These are phyloP conservation scores for Hondaea fermentalgiana DNA, from an alignment of 108 stramenopile genomes.

Conservation along the genomic window DNA sequence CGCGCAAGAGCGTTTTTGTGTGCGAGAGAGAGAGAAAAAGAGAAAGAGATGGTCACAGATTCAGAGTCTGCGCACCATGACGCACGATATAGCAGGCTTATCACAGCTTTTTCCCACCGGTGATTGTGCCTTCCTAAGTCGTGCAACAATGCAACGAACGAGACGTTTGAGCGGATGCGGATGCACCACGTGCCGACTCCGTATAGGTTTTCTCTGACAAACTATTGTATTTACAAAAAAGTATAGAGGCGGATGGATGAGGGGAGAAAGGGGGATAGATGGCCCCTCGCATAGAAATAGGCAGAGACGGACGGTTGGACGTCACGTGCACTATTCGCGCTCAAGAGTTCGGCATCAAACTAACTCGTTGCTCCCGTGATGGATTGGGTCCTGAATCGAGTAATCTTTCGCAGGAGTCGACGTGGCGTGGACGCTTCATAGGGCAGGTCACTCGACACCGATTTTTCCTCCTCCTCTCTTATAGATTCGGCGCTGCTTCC, in stretches of 20 bases:
- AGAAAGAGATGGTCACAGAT: neutral
- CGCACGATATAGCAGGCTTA: constrained; percentile 15
- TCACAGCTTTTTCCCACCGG: neutral
- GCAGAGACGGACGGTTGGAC: no score
- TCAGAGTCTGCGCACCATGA: neutral
- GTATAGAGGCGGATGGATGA: no score
- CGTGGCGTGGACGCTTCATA: no score
- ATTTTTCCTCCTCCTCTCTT: neutral
- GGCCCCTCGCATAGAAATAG: no score
- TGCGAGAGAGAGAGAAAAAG: neutral
- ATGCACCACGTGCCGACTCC: neutral
- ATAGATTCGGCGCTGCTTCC: neutral
- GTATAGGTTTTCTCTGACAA: neutral
- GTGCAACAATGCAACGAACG: neutral
- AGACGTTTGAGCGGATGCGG: neutral
- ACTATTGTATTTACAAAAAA: no score
- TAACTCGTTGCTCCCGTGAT: no score
- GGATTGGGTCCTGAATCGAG: no score
- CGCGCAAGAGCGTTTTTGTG: neutral
- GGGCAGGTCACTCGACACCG: neutral
- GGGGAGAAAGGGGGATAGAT: no score
- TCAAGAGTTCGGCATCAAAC: no score
- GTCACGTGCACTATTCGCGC: no score
- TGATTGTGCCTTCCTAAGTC: constrained; percentile 14
- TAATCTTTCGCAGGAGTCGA: no score